These are phyloP conservation scores for Capronia coronata DNA, from an alignment of 2,329 filamentous ascomycete species.

Conservation along the genomic window DNA sequence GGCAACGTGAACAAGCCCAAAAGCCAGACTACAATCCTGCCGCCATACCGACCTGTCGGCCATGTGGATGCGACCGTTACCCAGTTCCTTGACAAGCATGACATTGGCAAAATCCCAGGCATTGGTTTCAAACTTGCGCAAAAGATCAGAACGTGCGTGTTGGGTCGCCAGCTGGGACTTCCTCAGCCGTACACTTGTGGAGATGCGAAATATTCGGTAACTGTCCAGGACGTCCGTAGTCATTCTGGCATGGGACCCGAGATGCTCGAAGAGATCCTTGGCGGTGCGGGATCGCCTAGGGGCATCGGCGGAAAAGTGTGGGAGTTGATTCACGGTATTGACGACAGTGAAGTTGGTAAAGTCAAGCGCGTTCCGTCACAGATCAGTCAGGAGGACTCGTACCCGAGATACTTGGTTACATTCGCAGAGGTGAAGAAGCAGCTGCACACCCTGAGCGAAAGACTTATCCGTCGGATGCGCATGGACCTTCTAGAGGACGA, in stretches of 20 bases:
- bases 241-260: slow-evolving; percentile 58
- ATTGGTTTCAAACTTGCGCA: slow-evolving; percentile 75
- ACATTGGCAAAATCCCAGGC: slow-evolving; percentile 74
- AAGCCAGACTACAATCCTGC: slow-evolving; percentile 75
- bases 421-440: slow-evolving; percentile 60
- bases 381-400: slow-evolving; percentile 93
- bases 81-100: slow-evolving; percentile 66
- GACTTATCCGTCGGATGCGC: slow-evolving; percentile 71
- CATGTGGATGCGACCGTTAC: slow-evolving; percentile 47
- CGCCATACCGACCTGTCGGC: slow-evolving; percentile 46
- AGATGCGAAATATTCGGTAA: slow-evolving; percentile 51
- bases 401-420: slow-evolving; percentile 59
- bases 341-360: slow-evolving; percentile 65
- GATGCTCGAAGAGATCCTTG: slow-evolving; percentile 61
- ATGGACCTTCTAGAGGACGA: slow-evolving; percentile 61
- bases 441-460: slow-evolving; percentile 60
- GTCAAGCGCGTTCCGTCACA: slow-evolving; percentile 70
- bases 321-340: slow-evolving; percentile 73
- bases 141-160: slow-evolving; percentile 57
- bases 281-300: slow-evolving; percentile 61
- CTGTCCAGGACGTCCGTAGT: slow-evolving; percentile 58
- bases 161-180: slow-evolving; percentile 42
- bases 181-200: slow-evolving; percentile 44
- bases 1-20: slow-evolving; percentile 81
- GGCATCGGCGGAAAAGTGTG: slow-evolving; percentile 69